Evolutionary conservation across 2,329 filamentous ascomycete genomes (phyloP), one percentile per base, ranked within the genome.

Genomic region (Phaeosphaeriaceae sp.): DNA sequence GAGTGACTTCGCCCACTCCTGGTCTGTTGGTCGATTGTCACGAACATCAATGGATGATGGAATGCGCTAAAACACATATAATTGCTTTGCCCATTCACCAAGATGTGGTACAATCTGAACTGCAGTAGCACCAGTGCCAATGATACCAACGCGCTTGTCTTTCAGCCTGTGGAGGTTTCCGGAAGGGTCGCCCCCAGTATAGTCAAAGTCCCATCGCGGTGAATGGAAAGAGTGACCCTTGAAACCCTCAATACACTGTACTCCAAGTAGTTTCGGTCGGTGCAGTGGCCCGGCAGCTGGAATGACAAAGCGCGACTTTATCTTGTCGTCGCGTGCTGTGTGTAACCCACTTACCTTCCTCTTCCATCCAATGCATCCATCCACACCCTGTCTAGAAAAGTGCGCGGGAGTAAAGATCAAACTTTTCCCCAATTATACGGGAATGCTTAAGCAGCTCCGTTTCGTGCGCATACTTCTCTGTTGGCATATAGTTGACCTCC

Each of bases 1-100:
- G 9, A 58, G 50, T 6, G 43, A 28, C n/a, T 45, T 48, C n/a
- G 52, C 50, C 54, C 54, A 62, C 8, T 43, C 29, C 16, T 53
- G 26, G 23, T 58, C 50, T 1, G 53, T 54, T 33, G 48, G 40
- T 36, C 50, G 4, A 21, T 66, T 66, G 18, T 45, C 72, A 8
- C 78, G 74, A 9, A 59, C 56, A 21, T 71, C 71, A 4, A 81
- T 71, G 0, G 68, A 67, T 1, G 76, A 74, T 3, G 81, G 81
- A 2, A 82, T 84, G 3, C 82, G 77, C 63, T 85, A 81, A 58
- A 84, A 76, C 15, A 85, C 80, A 50, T 77, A 82, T 3, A 84
- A 58, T 30, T 82, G 70, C 37, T 80, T 76, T 0, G 79, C 77
- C 49, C 73, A 80, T 40, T 76, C 72, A 3, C 76, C 79, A 0